Conservation (phyloP, 495 filamentous ascomycete genomes). For the Copromyces sp. region DNA sequence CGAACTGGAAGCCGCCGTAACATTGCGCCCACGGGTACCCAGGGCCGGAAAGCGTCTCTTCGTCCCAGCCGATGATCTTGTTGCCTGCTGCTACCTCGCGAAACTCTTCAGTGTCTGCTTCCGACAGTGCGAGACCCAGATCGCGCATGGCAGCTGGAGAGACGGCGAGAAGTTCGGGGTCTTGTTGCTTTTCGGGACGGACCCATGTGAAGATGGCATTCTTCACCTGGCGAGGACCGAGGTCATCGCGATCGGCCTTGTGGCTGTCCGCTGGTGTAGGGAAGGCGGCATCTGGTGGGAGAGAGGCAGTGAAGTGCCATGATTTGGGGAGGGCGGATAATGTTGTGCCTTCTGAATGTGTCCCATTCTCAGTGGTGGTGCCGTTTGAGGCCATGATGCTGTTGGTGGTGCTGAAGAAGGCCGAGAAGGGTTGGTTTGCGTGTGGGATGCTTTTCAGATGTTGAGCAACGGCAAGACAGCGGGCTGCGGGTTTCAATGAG, state of each 20-base stretch:
- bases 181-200: constrained; percentile 57
- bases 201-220: constrained; percentile 85
- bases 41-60: constrained; percentile 47
- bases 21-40: constrained; percentile 97
- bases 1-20: constrained; percentile 84
- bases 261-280: constrained; percentile 73
- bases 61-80: constrained; percentile 54
- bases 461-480: constrained; percentile 22
- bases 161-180: constrained; percentile 69
- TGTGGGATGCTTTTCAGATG: constrained; percentile 10
- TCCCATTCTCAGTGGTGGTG: constrained; percentile 12
- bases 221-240: constrained; percentile 77
- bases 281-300: constrained; percentile 70
- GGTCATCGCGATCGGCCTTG: constrained; percentile 59
- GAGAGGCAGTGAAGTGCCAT: constrained; percentile 67
- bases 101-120: constrained; percentile 66
- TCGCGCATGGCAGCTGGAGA: constrained; percentile 68
- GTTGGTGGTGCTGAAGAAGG: constrained; percentile 17
- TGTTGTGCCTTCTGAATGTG: constrained; percentile 23
- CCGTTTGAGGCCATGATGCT: constrained; percentile 10
- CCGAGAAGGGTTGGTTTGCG: constrained; percentile 8
- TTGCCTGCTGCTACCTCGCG: constrained; percentile 69
- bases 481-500: constrained; percentile 15
- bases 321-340: constrained; percentile 74
- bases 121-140: constrained; percentile 57